phyloP scores from a whole-genome alignment of 495 filamentous ascomycete species.

The Hypoxylon lienhwacheense region DNA sequence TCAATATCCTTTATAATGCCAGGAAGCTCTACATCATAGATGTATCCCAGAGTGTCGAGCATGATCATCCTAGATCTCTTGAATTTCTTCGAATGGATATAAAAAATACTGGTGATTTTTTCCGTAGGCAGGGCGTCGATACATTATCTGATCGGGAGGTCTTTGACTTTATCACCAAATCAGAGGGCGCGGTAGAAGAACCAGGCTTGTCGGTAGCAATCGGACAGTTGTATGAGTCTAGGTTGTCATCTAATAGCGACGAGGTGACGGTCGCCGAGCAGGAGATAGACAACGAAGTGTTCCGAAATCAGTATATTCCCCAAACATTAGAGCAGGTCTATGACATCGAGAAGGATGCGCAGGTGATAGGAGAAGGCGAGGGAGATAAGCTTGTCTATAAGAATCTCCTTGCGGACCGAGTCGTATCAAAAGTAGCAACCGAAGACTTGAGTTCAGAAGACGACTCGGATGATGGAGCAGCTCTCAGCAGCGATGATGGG shows the following conservation, averaged over 20 bases:
- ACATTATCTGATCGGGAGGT: conserved; percentile 69
- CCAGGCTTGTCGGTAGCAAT: conserved; percentile 48
- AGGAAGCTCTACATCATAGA: conserved; percentile 88
- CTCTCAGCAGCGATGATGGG: conserved; percentile 54
- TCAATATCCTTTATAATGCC: conserved; percentile 91
- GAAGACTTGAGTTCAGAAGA: conserved; percentile 41
- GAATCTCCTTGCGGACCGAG: conserved; percentile 72
- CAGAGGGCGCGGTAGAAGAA: conserved; percentile 54
- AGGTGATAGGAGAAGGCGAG: conserved; percentile 70
- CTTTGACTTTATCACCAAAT: conserved; percentile 76
- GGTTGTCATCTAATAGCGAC: conserved; percentile 38
- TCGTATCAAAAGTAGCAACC: conserved; percentile 45
- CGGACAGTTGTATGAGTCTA: conserved; percentile 50
- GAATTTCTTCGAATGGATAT: conserved; percentile 97
- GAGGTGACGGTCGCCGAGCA: conserved; percentile 50
- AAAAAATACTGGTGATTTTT: conserved; percentile 93
- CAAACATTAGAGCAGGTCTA: conserved; percentile 93
- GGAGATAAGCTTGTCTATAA: conserved; percentile 77
- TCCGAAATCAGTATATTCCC: conserved; percentile 92
- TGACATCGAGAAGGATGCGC: conserved; percentile 87
- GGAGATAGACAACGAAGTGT: conserved; percentile 86
- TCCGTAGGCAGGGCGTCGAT: conserved; percentile 79
- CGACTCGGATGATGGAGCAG: conserved; percentile 43
- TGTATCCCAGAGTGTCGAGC: conserved; percentile 94
- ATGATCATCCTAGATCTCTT: conserved; percentile 86